Percentiles rank a stretch among this genome's conserved stretches.
phyloP scores from a whole-genome alignment of 2,329 filamentous ascomycete genomes.

The Colletotrichum sp. region DNA sequence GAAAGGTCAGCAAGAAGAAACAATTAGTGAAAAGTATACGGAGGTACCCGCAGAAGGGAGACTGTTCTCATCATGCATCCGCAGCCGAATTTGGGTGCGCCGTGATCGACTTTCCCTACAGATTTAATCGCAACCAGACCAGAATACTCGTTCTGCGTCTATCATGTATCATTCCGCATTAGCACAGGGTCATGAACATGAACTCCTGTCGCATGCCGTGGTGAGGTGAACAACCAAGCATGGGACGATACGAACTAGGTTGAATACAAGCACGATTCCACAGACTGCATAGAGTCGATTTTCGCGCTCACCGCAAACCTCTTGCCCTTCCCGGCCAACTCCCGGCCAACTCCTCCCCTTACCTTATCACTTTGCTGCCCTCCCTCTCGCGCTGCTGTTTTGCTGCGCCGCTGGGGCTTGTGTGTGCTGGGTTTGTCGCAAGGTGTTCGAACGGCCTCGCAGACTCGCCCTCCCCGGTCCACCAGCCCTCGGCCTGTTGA shows the following conservation, averaged over 20 bases:
- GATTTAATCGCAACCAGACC: background rate
- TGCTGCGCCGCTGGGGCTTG: background rate
- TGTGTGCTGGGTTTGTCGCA: background rate
- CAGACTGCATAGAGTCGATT: background rate
- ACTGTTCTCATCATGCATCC: background rate
- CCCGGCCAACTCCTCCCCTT: background rate
- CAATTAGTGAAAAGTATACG: background rate
- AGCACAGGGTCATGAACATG: background rate
- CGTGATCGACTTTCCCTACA: background rate
- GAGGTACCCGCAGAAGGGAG: background rate
- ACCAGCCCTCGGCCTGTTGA: background rate
- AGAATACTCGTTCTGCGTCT: background rate
- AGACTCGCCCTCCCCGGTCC: background rate
- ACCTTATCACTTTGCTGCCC: background rate
- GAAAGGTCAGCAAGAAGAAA: background rate
- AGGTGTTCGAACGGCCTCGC: background rate
- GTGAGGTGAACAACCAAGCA: background rate
- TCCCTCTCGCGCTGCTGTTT: background rate
- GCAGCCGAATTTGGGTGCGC: background rate
- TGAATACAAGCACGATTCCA: background rate
- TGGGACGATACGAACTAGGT: background rate
- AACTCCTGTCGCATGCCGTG: background rate
- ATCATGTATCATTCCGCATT: background rate
- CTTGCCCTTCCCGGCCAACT: background rate
- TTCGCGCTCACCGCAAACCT: background rate